phyloP scores from a whole-genome alignment of 495 filamentous ascomycete species.

The Penicillium soppii region DNA sequence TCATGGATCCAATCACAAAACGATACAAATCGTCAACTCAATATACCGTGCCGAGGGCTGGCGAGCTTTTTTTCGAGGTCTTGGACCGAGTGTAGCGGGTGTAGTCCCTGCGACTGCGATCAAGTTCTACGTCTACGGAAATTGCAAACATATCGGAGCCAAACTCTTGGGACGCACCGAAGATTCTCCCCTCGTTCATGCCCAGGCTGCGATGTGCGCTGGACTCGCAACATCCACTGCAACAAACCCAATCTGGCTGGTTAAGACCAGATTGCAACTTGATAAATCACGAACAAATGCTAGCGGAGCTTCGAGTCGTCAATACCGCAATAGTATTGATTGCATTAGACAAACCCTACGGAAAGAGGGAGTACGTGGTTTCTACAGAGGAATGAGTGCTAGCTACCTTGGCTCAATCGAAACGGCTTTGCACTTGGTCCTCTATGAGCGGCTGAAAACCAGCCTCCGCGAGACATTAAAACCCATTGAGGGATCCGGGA shows the following conservation, averaged over 20 bases:
- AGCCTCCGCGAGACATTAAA: slow-evolving; percentile 58
- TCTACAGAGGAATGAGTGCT: slow-evolving; percentile 84
- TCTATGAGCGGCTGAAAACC: slow-evolving; percentile 83
- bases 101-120: slow-evolving; percentile 85
- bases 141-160: slow-evolving; percentile 75
- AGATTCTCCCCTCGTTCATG: slow-evolving; percentile 70
- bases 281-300: slow-evolving; percentile 65
- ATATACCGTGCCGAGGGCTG: slow-evolving; percentile 78
- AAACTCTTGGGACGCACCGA: slow-evolving; percentile 62
- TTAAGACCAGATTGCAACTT: slow-evolving; percentile 87
- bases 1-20: slow-evolving; percentile 61
- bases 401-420: slow-evolving; percentile 85
- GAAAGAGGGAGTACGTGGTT: slow-evolving; percentile 70
- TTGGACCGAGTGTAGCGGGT: slow-evolving; percentile 83
- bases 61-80: slow-evolving; percentile 83
- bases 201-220: slow-evolving; percentile 68
- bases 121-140: slow-evolving; percentile 88
- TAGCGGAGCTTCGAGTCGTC: slow-evolving; percentile 47
- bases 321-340: slow-evolving; percentile 80
- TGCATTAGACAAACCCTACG: slow-evolving; percentile 74
- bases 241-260: slow-evolving; percentile 90
- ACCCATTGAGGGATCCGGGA: slow-evolving; percentile 23
- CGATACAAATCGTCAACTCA: slow-evolving; percentile 73
- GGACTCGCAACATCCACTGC: slow-evolving; percentile 80
- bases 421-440: slow-evolving; percentile 81